These are phyloP conservation scores for Phylloporus rhodoxanthus DNA, from an alignment of 768 basidiomycete species.

Conservation along the genomic window DNA sequence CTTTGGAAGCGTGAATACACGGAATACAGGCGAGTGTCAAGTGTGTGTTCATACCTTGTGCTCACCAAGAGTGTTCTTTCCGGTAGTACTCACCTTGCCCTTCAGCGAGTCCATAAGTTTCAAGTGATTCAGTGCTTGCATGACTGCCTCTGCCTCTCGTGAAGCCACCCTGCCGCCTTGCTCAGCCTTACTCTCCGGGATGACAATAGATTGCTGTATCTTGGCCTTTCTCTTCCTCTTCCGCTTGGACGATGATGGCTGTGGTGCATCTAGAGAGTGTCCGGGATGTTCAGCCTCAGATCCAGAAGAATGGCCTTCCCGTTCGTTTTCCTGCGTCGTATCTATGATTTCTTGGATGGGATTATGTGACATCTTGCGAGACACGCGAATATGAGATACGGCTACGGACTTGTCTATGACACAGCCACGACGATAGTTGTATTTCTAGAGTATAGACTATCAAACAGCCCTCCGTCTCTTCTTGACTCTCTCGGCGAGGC, in stretches of 20 bases:
- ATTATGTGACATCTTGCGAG: constrained; percentile 29
- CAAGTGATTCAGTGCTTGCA: constrained; percentile 66
- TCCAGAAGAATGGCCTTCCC: constrained; percentile 28
- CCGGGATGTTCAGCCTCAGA: constrained; percentile 28
- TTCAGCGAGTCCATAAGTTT: constrained; percentile 82
- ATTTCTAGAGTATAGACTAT: not conserved
- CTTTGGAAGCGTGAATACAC: constrained; percentile 34
- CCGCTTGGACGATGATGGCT: constrained; percentile 44
- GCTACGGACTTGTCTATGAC: constrained; percentile 1
- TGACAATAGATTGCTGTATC: constrained; percentile 55
- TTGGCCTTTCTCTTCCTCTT: constrained; percentile 92
- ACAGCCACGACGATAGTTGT: constrained; percentile 14
- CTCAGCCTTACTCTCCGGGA: constrained; percentile 60
- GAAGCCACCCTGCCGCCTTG: constrained; percentile 39
- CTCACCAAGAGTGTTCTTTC: constrained; percentile 76
- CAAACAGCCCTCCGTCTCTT: constrained; percentile 26
- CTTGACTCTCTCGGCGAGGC: constrained; percentile 41
- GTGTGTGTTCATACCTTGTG: constrained; percentile 62
- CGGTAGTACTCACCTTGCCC: constrained; percentile 72
- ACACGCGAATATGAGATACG: not conserved
- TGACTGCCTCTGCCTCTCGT: constrained; percentile 60
- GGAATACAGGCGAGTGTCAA: constrained; percentile 5
- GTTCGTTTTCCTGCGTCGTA: constrained; percentile 32
- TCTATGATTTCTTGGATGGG: constrained; percentile 39
- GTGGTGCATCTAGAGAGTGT: constrained; percentile 13